Evolutionary conservation across 768 basidiomycete species (phyloP).

Genomic region (Jaapia argillacea): DNA sequence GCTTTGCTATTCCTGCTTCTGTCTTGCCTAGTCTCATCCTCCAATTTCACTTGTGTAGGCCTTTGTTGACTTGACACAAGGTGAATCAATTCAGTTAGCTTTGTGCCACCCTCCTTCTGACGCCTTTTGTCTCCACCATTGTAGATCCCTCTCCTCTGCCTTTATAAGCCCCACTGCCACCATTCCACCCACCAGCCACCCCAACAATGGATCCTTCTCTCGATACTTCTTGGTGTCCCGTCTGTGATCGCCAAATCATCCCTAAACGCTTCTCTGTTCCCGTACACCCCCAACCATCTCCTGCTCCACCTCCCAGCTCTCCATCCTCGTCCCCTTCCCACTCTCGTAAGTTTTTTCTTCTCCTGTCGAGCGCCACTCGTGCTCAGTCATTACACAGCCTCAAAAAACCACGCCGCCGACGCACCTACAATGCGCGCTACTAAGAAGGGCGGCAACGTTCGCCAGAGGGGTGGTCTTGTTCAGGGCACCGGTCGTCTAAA

Average conservation of each 20-base stretch:
- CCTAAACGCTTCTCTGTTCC: slow-evolving; percentile 62
- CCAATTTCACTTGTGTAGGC: too few relatives aligned
- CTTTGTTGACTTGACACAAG: too few relatives aligned
- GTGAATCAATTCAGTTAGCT: too few relatives aligned
- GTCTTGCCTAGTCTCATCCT: too few relatives aligned
- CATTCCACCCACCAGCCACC: too few relatives aligned
- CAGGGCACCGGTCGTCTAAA: slow-evolving; percentile 58
- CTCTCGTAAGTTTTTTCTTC: slow-evolving; percentile 24
- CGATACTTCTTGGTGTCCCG: slow-evolving; percentile 75
- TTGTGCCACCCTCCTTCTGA: too few relatives aligned
- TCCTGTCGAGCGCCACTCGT: background rate
- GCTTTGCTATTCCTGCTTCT: too few relatives aligned
- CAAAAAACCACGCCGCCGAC: slow-evolving; percentile 18
- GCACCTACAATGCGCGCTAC: slow-evolving; percentile 19
- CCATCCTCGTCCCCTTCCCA: slow-evolving; percentile 24
- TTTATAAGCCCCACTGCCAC: too few relatives aligned
- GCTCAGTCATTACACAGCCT: slow-evolving; percentile 12
- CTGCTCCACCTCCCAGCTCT: slow-evolving; percentile 30
- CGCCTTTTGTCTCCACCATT: too few relatives aligned
- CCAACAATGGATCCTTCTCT: slow-evolving; percentile 26
- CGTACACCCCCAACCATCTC: slow-evolving; percentile 21
- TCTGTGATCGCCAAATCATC: slow-evolving; percentile 68
- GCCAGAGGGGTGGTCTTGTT: slow-evolving; percentile 40
- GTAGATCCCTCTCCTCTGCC: too few relatives aligned
- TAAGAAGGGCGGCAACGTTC: slow-evolving; percentile 24